Evolutionary conservation across 805 yeast species (phyloP).

Genomic region (Metschnikowia drakensbergensis): DNA sequence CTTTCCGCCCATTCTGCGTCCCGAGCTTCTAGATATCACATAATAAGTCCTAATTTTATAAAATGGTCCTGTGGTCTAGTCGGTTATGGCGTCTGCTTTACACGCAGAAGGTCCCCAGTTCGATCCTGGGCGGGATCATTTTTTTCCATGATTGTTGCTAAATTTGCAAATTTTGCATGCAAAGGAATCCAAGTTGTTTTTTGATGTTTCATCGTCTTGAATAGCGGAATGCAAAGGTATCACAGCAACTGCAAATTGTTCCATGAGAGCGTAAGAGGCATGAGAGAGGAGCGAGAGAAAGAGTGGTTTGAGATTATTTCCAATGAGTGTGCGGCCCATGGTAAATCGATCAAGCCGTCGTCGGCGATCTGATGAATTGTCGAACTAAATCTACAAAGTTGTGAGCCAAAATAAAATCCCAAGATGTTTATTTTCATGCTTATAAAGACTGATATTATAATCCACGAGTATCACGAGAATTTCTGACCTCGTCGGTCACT

Average conservation of each 20-base stretch:
- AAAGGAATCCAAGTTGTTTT: not conserved
- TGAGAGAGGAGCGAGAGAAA: not conserved
- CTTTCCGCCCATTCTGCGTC: no score
- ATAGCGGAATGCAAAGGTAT: not conserved
- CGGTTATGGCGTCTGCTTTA: slow-evolving; percentile 99
- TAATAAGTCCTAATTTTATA: fast-evolving
- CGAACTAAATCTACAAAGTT: slow-evolving; percentile 14
- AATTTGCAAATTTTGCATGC: not conserved
- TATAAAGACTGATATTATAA: slow-evolving; percentile 12
- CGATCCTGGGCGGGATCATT: slow-evolving; percentile 99
- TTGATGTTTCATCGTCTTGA: not conserved
- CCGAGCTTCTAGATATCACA: no score
- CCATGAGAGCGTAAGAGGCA: not conserved
- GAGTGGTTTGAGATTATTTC: not conserved
- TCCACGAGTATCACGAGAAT: slow-evolving; percentile 2
- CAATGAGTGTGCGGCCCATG: slow-evolving; percentile 8
- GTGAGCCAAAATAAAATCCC: slow-evolving; percentile 13
- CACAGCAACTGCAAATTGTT: no score
- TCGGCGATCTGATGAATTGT: slow-evolving; percentile 16
- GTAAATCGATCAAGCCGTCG: slow-evolving; percentile 14
- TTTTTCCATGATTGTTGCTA: slow-evolving; percentile 4
- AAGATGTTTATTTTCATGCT: slow-evolving; percentile 9
- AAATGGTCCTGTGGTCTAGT: slow-evolving; percentile 96
- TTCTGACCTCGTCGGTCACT: slow-evolving; percentile 5
- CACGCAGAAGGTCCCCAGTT: slow-evolving; percentile 99